Evolutionary conservation across 176 grass and related monocot genomes (phyloP).

Genomic region (Melocanna baccifera): DNA sequence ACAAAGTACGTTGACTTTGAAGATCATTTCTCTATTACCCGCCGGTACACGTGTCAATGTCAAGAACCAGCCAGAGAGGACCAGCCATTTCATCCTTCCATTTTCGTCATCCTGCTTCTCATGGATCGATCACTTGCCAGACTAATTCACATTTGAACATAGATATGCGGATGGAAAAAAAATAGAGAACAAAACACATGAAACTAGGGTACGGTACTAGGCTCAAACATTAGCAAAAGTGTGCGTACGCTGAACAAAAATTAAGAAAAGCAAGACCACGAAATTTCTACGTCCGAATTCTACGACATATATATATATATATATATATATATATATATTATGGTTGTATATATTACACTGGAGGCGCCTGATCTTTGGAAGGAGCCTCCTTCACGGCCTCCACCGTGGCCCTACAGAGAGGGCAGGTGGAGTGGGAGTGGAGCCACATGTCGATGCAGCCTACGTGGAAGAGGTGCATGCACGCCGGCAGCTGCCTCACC

Average conservation of each 20-base stretch:
- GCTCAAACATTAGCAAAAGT: neutral
- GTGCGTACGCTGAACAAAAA: neutral
- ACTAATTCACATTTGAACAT: neutral
- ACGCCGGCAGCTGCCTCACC: slow-evolving; percentile 61
- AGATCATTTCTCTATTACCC: neutral
- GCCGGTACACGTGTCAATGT: neutral
- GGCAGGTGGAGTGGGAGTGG: slow-evolving; percentile 58
- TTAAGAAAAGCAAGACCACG: neutral
- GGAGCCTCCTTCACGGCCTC: neutral
- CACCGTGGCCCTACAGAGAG: slow-evolving; percentile 57
- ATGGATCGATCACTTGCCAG: neutral
- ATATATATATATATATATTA: too few relatives aligned
- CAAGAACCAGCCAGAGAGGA: neutral
- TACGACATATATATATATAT: neutral
- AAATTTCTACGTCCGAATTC: neutral
- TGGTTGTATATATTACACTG: slow-evolving; percentile 25
- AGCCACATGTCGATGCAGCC: slow-evolving; percentile 72
- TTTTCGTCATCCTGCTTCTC: neutral
- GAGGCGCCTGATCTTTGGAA: neutral
- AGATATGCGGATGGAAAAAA: neutral
- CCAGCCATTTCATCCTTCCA: neutral
- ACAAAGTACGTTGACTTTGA: neutral
- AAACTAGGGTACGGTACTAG: neutral
- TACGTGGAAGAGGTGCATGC: slow-evolving; percentile 72
- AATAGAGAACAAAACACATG: neutral